A percentile compares a stretch with the other conserved stretches of the same genome.
phyloP scores from a whole-genome alignment of 768 basidiomycete species.

The Hericium rajendrae region DNA sequence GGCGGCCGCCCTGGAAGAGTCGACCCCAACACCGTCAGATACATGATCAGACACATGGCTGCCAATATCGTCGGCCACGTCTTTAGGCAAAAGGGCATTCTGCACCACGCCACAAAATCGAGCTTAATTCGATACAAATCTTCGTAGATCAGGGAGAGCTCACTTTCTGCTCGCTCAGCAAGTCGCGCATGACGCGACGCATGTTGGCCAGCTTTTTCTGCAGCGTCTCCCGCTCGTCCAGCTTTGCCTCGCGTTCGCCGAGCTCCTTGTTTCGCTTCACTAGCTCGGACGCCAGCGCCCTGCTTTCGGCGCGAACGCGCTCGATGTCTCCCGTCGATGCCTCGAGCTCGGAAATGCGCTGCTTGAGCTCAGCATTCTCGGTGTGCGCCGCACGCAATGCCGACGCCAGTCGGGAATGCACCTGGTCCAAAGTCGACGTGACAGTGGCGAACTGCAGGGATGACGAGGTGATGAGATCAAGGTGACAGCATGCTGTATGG shows the following conservation, averaged over 20 bases:
- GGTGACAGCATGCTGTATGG: no score
- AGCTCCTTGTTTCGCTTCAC: conserved; percentile 1
- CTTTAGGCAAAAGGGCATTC: no score
- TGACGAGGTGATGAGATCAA: no score
- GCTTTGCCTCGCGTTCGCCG: conserved; percentile 4
- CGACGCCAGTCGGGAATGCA: conserved; percentile 23
- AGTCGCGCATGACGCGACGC: conserved; percentile 2
- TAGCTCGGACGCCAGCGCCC: neutral
- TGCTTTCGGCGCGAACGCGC: conserved; percentile 11
- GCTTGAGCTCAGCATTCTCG: conserved; percentile 14
- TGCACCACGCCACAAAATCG: no score
- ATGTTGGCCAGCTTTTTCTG: conserved; percentile 5
- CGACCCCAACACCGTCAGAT: neutral
- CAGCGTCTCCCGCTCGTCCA: conserved; percentile 6
- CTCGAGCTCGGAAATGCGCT: conserved; percentile 31
- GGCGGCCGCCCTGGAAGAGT: neutral
- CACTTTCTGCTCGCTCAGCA: neutral
- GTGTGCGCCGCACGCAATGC: conserved; percentile 18
- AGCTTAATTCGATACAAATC: no score
- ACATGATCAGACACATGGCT: neutral
- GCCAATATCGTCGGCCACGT: neutral
- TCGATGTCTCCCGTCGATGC: conserved; percentile 10
- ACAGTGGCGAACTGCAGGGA: conserved; percentile 2
- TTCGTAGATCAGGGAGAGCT: neutral
- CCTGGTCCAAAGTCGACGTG: conserved; percentile 11